Evolutionary conservation across 2,329 filamentous ascomycete species (phyloP).

Genomic region (Cladosporium sp.): DNA sequence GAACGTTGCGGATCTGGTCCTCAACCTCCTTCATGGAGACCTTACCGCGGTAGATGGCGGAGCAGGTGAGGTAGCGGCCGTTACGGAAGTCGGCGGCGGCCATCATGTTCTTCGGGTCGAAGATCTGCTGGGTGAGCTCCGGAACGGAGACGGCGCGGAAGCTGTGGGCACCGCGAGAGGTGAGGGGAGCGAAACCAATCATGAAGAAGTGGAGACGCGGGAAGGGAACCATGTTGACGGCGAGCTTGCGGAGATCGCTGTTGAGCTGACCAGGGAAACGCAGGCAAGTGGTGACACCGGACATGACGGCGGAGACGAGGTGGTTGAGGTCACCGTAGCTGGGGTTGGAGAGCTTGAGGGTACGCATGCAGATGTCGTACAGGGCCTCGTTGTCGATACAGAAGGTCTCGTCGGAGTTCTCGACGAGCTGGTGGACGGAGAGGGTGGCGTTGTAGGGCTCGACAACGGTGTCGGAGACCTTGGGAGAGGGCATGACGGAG

Average conservation of each 20-base stretch:
- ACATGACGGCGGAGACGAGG: slow-evolving; percentile 99
- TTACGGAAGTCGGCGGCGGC: slow-evolving; percentile 99
- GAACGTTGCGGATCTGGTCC: slow-evolving; percentile 99
- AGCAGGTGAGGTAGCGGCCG: slow-evolving; percentile 98
- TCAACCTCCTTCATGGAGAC: slow-evolving; percentile 99
- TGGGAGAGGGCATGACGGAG: slow-evolving; percentile 96
- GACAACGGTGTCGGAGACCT: slow-evolving; percentile 99
- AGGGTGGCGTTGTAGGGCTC: slow-evolving; percentile 99
- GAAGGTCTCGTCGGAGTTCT: slow-evolving; percentile 99
- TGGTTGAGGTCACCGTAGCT: slow-evolving; percentile 99
- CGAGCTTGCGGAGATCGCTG: slow-evolving; percentile 98
- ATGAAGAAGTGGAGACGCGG: slow-evolving; percentile 99
- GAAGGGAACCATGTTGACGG: slow-evolving; percentile 99
- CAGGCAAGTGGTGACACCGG: slow-evolving; percentile 94
- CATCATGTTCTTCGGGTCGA: slow-evolving; percentile 99
- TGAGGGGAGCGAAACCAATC: slow-evolving; percentile 98
- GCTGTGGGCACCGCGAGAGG: slow-evolving; percentile 81
- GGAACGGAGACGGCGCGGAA: slow-evolving; percentile 98
- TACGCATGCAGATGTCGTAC: slow-evolving; percentile 99
- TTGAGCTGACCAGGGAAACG: slow-evolving; percentile 99
- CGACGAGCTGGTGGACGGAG: slow-evolving; percentile 96
- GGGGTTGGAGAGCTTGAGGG: slow-evolving; percentile 96
- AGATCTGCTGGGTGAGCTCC: slow-evolving; percentile 99
- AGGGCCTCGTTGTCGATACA: slow-evolving; percentile 99
- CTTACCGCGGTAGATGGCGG: slow-evolving; percentile 98